Evolutionary conservation across 345 rosid species (phyloP).

Genomic region (Ceriops decandra): DNA sequence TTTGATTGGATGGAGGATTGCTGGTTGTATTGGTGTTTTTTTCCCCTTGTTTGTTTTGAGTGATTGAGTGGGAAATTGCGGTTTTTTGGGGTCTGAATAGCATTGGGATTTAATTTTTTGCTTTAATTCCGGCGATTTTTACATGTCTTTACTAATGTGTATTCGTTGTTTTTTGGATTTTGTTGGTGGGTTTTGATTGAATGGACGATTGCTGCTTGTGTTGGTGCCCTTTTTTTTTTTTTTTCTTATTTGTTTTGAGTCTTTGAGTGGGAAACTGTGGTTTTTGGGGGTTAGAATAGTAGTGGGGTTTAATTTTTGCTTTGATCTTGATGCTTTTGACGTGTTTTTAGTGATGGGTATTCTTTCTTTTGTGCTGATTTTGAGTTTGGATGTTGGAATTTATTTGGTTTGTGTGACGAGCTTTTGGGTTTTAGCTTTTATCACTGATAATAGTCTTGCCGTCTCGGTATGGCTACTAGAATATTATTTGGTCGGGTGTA

Average conservation of each 20-base stretch:
- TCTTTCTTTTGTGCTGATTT: background rate
- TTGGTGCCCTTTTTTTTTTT: too few relatives aligned
- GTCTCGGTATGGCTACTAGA: too few relatives aligned
- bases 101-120: background rate
- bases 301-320: background rate
- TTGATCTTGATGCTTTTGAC: conserved; percentile 5
- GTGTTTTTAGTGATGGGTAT: conserved; percentile 1
- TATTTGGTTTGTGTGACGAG: too few relatives aligned
- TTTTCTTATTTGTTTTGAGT: background rate
- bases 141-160: background rate
- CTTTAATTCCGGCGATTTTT: too few relatives aligned
- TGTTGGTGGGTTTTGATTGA: background rate
- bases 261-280: background rate
- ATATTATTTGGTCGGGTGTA: too few relatives aligned
- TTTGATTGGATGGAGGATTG: background rate
- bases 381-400: background rate
- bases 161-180: background rate
- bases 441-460: background rate
- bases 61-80: background rate
- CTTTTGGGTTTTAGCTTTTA: background rate
- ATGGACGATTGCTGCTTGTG: too few relatives aligned
- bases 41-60: background rate
- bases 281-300: background rate
- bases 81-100: background rate
- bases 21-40: background rate